phyloP scores from a whole-genome alignment of 2,329 filamentous ascomycete genomes.

The Coniochaeta sp. region DNA sequence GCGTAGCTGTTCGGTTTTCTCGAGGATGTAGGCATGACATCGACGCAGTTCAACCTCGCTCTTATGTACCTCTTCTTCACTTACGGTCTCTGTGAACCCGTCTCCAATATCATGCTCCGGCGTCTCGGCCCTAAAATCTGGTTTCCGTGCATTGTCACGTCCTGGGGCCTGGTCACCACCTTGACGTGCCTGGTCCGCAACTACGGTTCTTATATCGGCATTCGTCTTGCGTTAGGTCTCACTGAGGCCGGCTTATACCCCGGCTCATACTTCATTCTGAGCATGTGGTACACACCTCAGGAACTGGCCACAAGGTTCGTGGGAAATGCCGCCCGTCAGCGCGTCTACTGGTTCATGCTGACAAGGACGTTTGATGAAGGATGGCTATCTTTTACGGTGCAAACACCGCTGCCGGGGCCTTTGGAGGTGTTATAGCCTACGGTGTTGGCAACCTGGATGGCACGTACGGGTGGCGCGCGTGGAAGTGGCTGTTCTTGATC shows the following conservation, averaged over 20 bases:
- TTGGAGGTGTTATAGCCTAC: conserved; percentile 29
- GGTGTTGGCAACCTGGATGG: conserved; percentile 17
- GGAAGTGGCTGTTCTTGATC: conserved; percentile 8
- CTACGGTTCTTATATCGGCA: neutral
- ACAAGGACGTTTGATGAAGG: neutral
- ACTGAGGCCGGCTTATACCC: conserved; percentile 17
- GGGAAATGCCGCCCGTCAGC: neutral
- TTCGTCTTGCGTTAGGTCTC: conserved; percentile 12
- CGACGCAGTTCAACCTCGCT: conserved; percentile 17
- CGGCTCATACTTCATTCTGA: conserved; percentile 14
- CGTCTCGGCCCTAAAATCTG: conserved; percentile 27
- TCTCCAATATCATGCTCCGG: conserved; percentile 22
- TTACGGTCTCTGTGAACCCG: conserved; percentile 12
- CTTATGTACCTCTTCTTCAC: conserved; percentile 23
- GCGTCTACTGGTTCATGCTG: neutral
- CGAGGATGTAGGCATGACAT: conserved; percentile 11
- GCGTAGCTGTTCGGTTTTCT: conserved; percentile 11
- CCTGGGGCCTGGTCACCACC: conserved; percentile 7
- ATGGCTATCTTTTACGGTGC: conserved; percentile 21
- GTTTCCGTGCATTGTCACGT: conserved; percentile 12
- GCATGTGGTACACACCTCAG: conserved; percentile 13
- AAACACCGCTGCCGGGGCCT: conserved; percentile 25
- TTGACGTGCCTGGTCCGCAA: neutral
- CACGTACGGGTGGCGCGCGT: neutral
- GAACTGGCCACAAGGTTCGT: conserved; percentile 11